phyloP scores from a whole-genome alignment of 768 basidiomycete genomes.

The Daedaleopsis sinensis region DNA sequence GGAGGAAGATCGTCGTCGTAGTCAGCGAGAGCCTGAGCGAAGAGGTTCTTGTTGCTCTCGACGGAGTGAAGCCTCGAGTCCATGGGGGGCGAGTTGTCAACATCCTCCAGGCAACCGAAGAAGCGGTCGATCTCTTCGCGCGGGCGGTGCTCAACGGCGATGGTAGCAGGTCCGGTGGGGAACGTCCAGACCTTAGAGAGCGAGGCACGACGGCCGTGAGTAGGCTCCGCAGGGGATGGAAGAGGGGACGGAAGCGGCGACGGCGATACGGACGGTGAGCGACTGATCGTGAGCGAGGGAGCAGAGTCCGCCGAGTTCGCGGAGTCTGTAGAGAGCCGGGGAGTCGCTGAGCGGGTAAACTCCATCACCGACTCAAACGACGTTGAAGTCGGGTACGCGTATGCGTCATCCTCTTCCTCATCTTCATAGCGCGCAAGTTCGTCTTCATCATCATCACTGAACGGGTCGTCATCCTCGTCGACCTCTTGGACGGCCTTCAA shows the following conservation, averaged over 20 bases:
- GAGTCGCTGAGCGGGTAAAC: conserved; percentile 32
- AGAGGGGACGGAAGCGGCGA: conserved; percentile 32
- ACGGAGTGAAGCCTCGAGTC: conserved; percentile 41
- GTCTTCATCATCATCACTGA: conserved; percentile 49
- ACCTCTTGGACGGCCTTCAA: conserved; percentile 65
- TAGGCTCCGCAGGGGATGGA: conserved; percentile 25
- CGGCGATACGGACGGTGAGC: conserved; percentile 36
- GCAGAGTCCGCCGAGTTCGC: conserved; percentile 24
- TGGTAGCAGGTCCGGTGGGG: conserved; percentile 23
- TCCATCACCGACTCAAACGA: conserved; percentile 32
- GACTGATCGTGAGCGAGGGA: conserved; percentile 21
- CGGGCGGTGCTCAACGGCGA: conserved; percentile 25
- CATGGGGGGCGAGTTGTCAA: conserved; percentile 52
- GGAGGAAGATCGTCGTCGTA: conserved; percentile 53
- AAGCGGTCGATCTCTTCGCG: conserved; percentile 69
- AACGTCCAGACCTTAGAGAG: conserved; percentile 77
- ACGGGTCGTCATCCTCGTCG: conserved; percentile 37
- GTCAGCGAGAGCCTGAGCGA: conserved; percentile 51
- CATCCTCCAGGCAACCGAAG: conserved; percentile 66
- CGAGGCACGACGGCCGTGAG: conserved; percentile 42
- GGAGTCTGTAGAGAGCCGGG: conserved; percentile 30
- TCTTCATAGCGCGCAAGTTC: conserved; percentile 71
- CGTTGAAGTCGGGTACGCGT: conserved; percentile 39
- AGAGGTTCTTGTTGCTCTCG: conserved; percentile 63
- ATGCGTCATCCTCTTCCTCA: conserved; percentile 69